These are phyloP conservation scores for Daldinia loculata DNA, from an alignment of 495 filamentous ascomycete genomes.

Conservation along the genomic window DNA sequence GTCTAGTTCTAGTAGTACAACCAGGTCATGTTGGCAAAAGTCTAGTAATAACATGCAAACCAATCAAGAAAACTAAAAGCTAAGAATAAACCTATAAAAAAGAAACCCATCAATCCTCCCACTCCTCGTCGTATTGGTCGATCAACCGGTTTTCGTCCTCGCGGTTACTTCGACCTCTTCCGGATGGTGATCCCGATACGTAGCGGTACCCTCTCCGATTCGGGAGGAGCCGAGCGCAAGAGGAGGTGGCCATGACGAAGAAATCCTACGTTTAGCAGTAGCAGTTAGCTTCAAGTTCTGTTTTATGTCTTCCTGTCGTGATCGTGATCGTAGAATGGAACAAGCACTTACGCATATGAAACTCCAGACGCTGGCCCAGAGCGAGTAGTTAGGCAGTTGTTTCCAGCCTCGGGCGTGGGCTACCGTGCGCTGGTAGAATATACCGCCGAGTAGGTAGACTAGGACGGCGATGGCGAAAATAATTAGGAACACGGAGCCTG, in stretches of 20 bases:
- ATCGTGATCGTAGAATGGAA: not conserved
- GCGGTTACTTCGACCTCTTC: constrained; percentile 56
- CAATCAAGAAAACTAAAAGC: constrained; percentile 3
- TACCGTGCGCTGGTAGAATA: constrained; percentile 94
- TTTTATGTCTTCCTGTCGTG: not conserved
- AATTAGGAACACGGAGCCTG: constrained; percentile 89
- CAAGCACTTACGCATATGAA: constrained; percentile 77
- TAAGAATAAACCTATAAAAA: constrained; percentile 2
- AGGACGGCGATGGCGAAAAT: constrained; percentile 85
- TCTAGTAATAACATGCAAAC: constrained; percentile 17
- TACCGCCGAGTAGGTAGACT: constrained; percentile 90
- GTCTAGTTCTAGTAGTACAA: constrained; percentile 27
- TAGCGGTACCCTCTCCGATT: constrained; percentile 70
- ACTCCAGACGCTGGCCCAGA: constrained; percentile 88
- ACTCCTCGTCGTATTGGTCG: constrained; percentile 96
- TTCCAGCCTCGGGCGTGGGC: constrained; percentile 95
- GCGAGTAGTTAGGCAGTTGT: constrained; percentile 90
- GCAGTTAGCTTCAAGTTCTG: constrained; percentile 17
- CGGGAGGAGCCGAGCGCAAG: constrained; percentile 73
- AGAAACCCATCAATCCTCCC: constrained; percentile 60
- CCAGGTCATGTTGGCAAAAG: constrained; percentile 1
- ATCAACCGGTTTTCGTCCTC: constrained; percentile 95
- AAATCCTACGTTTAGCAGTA: constrained; percentile 70
- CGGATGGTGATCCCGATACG: constrained; percentile 57
- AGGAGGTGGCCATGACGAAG: constrained; percentile 79